Conservation (phyloP, 2,329 filamentous ascomycete species). For the Pseudophaeomoniella oleicola region DNA sequence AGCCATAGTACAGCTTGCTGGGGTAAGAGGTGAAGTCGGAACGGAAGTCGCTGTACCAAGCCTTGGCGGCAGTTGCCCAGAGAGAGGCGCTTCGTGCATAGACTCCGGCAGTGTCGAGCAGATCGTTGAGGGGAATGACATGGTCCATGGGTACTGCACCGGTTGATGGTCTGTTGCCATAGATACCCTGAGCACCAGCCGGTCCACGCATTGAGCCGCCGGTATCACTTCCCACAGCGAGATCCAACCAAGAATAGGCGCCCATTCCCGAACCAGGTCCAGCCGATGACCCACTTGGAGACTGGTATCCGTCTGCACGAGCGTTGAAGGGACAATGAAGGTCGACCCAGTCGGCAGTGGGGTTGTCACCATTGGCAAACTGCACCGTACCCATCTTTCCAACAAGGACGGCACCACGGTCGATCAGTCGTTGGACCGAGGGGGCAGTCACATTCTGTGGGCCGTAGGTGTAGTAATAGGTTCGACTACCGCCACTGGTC, state of each 20-base stretch:
- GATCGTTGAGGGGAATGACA: slow-evolving; percentile 26
- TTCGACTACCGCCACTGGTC: slow-evolving; percentile 18
- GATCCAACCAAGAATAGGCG: slow-evolving; percentile 26
- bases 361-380: slow-evolving; percentile 17
- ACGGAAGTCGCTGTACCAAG: slow-evolving; percentile 1
- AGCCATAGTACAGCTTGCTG: too few relatives aligned
- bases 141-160: slow-evolving; percentile 24
- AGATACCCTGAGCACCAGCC: slow-evolving; percentile 26
- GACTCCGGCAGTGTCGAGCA: slow-evolving; percentile 31
- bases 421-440: slow-evolving; percentile 18
- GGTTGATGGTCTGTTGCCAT: slow-evolving; percentile 32
- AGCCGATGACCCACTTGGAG: slow-evolving; percentile 16
- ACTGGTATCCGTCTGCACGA: slow-evolving; percentile 21
- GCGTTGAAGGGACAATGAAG: slow-evolving; percentile 20
- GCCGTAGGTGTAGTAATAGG: slow-evolving; percentile 14
- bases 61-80: slow-evolving; percentile 5
- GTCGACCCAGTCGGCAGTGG: slow-evolving; percentile 12
- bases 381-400: slow-evolving; percentile 21
- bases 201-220: slow-evolving; percentile 33
- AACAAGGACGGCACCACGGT: slow-evolving; percentile 19
- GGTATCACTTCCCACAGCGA: slow-evolving; percentile 25
- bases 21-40: too few relatives aligned
- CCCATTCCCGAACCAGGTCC: slow-evolving; percentile 19
- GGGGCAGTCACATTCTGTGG: slow-evolving; percentile 16
- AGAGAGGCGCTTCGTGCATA: slow-evolving; percentile 17